phyloP scores from a whole-genome alignment of 331 rosid species.

The Saraca asoca region DNA sequence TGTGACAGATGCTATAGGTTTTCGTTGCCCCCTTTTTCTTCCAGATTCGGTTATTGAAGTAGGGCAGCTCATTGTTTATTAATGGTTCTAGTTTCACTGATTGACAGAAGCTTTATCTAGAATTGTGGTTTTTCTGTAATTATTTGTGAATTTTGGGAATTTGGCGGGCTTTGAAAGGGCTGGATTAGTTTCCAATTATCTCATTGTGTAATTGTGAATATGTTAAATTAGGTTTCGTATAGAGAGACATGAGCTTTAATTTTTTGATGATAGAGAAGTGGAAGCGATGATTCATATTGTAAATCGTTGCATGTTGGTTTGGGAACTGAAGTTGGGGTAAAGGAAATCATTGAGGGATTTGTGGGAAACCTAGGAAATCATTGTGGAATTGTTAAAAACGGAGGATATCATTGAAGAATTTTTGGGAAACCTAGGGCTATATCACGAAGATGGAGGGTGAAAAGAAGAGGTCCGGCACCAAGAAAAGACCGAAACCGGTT shows the following conservation, averaged over 20 bases:
- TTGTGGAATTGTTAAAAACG: no score
- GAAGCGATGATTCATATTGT: conserved; percentile 42
- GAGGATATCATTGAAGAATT: conserved; percentile 25
- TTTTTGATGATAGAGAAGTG: conserved; percentile 46
- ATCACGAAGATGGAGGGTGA: conserved; percentile 62
- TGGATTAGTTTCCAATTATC: conserved; percentile 28
- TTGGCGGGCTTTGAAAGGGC: conserved; percentile 35
- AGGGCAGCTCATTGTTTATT: conserved; percentile 28
- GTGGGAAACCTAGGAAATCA: neutral
- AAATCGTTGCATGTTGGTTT: conserved; percentile 38
- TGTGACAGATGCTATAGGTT: conserved; percentile 46
- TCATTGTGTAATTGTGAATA: neutral
- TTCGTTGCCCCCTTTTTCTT: neutral
- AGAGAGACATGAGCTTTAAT: conserved; percentile 43
- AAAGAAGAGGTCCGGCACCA: conserved; percentile 54
- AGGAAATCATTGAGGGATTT: conserved; percentile 31
- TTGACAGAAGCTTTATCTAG: conserved; percentile 5
- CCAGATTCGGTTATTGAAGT: conserved; percentile 29
- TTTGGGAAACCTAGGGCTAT: conserved; percentile 43
- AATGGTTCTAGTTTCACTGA: conserved; percentile 6
- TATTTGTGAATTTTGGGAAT: conserved; percentile 17
- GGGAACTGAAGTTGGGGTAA: conserved; percentile 56
- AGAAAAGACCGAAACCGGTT: conserved; percentile 61
- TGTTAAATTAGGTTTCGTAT: conserved; percentile 28
- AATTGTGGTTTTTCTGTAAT: conserved; percentile 1